A percentile compares a stretch with the other conserved stretches of the same genome.
Evolutionary conservation across 2,329 filamentous ascomycete genomes (phyloP).

Genomic region (Alternaria postmessia): DNA sequence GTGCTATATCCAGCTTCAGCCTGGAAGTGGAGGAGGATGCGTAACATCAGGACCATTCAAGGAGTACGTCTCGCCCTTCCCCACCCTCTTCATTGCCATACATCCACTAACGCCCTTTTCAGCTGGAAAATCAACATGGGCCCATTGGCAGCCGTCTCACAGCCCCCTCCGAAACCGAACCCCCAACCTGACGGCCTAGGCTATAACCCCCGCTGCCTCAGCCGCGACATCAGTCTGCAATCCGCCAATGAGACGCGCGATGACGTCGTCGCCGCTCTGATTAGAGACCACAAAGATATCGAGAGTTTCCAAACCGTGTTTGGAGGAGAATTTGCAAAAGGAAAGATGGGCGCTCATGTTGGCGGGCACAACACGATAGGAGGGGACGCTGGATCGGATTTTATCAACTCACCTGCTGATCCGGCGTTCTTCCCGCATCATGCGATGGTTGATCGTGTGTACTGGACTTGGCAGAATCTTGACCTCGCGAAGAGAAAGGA

Average conservation of each 20-base stretch:
- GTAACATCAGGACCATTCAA: constrained; percentile 62
- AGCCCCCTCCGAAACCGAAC: constrained; percentile 33
- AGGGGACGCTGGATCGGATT: constrained; percentile 42
- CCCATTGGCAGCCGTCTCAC: constrained; percentile 53
- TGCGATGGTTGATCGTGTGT: constrained; percentile 58
- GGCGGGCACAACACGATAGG: constrained; percentile 57
- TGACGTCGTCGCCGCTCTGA: constrained; percentile 31
- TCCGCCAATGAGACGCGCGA: constrained; percentile 36
- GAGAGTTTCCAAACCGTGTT: constrained; percentile 49
- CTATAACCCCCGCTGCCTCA: constrained; percentile 51
- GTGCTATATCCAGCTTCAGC: constrained; percentile 52
- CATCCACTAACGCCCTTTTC: background rate
- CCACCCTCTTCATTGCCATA: background rate
- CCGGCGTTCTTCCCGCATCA: constrained; percentile 48
- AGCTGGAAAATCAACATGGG: constrained; percentile 55
- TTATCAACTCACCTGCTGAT: constrained; percentile 2
- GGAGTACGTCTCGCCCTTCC: constrained; percentile 37
- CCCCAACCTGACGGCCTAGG: constrained; percentile 37
- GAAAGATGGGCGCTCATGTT: constrained; percentile 54
- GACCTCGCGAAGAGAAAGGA: constrained; percentile 50
- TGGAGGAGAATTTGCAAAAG: constrained; percentile 48
- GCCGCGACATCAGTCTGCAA: constrained; percentile 46
- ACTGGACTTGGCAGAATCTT: constrained; percentile 61
- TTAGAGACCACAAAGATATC: constrained; percentile 36
- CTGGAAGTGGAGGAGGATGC: constrained; percentile 65